Conservation (phyloP, 106 monocot genomes). For the Dioscorea dumetorum region DNA sequence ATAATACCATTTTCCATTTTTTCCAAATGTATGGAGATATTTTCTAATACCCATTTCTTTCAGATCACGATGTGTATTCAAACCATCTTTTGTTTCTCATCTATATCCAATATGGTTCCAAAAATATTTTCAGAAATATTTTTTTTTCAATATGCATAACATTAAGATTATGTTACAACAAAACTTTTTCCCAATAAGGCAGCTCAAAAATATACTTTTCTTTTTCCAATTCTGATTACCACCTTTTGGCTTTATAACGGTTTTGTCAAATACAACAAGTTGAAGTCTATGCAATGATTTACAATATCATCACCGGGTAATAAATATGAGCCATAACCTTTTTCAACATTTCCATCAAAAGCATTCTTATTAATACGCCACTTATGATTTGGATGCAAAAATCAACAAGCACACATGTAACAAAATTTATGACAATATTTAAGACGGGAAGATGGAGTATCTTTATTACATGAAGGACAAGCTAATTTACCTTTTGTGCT, state of each 20-base stretch:
- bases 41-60: constrained; percentile 1
- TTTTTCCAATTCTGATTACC: background rate
- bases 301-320: no score
- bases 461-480: no score
- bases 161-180: constrained; percentile 14
- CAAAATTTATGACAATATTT: no score
- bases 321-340: no score
- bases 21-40: background rate
- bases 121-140: constrained; percentile 6
- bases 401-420: no score
- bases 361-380: no score
- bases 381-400: no score
- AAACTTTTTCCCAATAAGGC: constrained; percentile 4
- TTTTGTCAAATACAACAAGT: no score
- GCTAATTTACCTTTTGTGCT: no score
- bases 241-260: background rate
- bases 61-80: background rate
- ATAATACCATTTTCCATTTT: background rate
- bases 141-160: constrained; percentile 16
- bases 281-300: background rate
- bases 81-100: constrained; percentile 6
- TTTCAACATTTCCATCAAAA: no score
- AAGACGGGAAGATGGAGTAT: no score
- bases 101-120: constrained; percentile 6
- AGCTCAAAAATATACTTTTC: constrained; percentile 7